Evolutionary conservation across 1,139 yeast genomes (phyloP).

Genomic region (Geotrichum macrosporum): DNA sequence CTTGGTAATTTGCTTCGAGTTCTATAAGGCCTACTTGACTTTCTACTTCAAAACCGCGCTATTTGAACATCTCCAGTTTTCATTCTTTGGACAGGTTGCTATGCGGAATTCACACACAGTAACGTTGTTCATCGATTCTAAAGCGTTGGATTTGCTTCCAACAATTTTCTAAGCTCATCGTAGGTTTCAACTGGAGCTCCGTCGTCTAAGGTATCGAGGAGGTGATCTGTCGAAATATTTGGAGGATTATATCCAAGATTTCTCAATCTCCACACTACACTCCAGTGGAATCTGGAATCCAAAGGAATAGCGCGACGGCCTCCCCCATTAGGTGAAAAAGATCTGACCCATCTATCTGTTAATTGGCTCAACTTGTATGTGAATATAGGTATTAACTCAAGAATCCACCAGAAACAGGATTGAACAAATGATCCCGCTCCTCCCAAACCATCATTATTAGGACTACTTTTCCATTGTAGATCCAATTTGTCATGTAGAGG

Average conservation of each 20-base stretch:
- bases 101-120: background rate
- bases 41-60: too few species aligned
- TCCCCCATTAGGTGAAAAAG: conserved; percentile 53
- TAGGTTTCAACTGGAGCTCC: background rate
- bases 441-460: background rate
- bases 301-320: conserved; percentile 47
- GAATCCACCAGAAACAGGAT: conserved; percentile 49
- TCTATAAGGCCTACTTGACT: too few species aligned
- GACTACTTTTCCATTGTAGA: conserved; percentile 8
- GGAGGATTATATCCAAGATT: conserved; percentile 13
- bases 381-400: conserved; percentile 57
- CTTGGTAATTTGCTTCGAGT: background rate
- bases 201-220: conserved; percentile 3
- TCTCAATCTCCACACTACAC: conserved; percentile 46
- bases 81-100: background rate
- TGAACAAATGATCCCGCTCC: conserved; percentile 1
- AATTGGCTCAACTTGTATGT: conserved; percentile 45
- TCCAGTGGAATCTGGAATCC: conserved; percentile 55
- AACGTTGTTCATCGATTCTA: background rate
- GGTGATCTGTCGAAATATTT: background rate
- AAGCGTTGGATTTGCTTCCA: conserved; percentile 12
- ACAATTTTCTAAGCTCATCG: conserved; percentile 13
- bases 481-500: conserved; percentile 25
- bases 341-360: conserved; percentile 46
- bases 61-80: too few species aligned